Base-by-base conservation (phyloP, 306 rosid genomes). In the Neltuma alba region DNA sequence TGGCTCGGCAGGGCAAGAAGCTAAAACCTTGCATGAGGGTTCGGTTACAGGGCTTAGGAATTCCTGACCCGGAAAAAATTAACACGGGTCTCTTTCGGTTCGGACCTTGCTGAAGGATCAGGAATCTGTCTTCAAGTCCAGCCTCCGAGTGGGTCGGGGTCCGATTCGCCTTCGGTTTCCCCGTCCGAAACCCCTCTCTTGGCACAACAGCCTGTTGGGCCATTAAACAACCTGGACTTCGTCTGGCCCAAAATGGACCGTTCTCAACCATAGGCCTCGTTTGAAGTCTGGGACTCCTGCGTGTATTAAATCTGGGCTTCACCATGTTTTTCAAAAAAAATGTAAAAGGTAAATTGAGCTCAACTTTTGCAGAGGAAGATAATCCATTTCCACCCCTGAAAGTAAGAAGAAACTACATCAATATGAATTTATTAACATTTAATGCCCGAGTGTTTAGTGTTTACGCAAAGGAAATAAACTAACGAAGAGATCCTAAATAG, bases 1-100 rank as follows among this genome's bases (percentile, higher is more conserved):
- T 40, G 47, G 9, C 6, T 65, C 71, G 1, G 71, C 13, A 8
- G 33, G 3, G 13, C 3, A 2, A 15, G 12, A 68, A 7, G 28
- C 79, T 62, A 80, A 70, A 70, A 76, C 86, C 85, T 50, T 72
- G 34, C 42, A 60, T 10, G 2, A 27, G 58, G 7, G 74, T 70
- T 42, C 27, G 58, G 60, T 7, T 16, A n/a, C 25, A 33, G 42
- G 45, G 45, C 12, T 36, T 20, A 8, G 47, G 23, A 36, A 20
- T 38, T 10, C 72, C 50, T 37, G 31, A 21, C 31, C 31, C 72
- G 70, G 70, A 38, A 10, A 33, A 16, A 0, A 34, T 18, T 18
- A 16, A 16, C 15, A 7, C 44, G 70, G 11, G 12, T 40, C 31
- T 50, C 0, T 5, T 72, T 50, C 63, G 76, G 76, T 47, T 72